Evolutionary conservation across 345 rosid species (phyloP), one percentile per base, ranked within the genome.

Genomic region (Gossypium arboreum): DNA sequence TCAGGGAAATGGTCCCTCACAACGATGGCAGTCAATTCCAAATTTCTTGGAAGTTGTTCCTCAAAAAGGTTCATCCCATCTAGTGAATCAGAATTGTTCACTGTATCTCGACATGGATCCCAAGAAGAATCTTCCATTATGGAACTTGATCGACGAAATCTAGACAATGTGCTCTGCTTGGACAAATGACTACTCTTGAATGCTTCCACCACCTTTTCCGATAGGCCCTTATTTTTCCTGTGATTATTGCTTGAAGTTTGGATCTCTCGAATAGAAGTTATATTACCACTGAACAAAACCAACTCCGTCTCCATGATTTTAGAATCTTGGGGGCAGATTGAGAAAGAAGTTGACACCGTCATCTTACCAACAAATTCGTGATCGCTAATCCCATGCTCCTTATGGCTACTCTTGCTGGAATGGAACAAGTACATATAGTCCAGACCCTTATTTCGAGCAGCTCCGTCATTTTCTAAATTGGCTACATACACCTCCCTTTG

Each of bases 11-110:
- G 80, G 66, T 89, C 91, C 81, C 79, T 91, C 84, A 90, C 88
- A 73, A 91, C 81, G 69, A 95, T 78, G 81, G 99, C 97, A 64
- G 90, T 88, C 74, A 87, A 72, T 84, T 95, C 93, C 76, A 88
- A 80, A 88, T 89, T 86, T 50, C 92, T 72, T 41, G 94, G 97
- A 81, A 86, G 87, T 73, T 79, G 70, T 70, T 80, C 81, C 75
- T 79, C 93, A 8, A 81, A 79, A 27, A 85, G 83, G 79, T 79
- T 78, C 39, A 71, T 71, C 0, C 84, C 84, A 68, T 75, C 83
- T 75, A 76, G 75, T 71, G 73, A 73, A 80, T 78, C 85, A 57
- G 48, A 51, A 75, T 78, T 81, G 41, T 78, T 76, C 51, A 77
- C 87, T 39, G 69, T 45, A 74, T 81, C 88, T 74, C 81, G 81